These are phyloP conservation scores for Fraxinus cuspidata DNA, from an alignment of 257 asterid species.

Conservation along the genomic window DNA sequence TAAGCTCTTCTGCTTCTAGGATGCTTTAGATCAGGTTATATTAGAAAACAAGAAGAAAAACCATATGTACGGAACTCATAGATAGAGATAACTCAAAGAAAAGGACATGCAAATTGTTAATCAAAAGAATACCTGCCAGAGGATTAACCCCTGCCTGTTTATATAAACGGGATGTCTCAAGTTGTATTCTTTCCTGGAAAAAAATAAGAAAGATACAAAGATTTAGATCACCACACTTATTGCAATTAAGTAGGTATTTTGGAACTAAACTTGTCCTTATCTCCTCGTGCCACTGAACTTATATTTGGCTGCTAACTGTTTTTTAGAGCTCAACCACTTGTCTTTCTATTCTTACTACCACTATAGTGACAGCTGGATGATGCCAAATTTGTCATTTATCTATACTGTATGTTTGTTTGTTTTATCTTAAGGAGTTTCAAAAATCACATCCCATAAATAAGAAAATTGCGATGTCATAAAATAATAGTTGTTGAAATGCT, in stretches of 20 bases:
- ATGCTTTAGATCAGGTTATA: neutral
- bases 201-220: constrained; percentile 24
- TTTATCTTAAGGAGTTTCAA: constrained; percentile 17
- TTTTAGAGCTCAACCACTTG: constrained; percentile 7
- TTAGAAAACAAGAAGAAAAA: neutral
- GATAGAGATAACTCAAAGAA: constrained; percentile 11
- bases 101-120: constrained; percentile 20
- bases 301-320: neutral
- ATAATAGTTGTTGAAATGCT: constrained; percentile 25
- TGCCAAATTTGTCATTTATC: constrained; percentile 16
- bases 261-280: neutral
- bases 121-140: constrained; percentile 73
- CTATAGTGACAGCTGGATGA: constrained; percentile 12
- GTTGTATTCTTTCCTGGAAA: constrained; percentile 94
- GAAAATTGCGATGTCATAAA: neutral
- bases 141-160: constrained; percentile 98
- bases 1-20: neutral
- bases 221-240: constrained; percentile 10
- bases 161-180: constrained; percentile 94
- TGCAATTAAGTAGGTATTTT: neutral
- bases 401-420: neutral
- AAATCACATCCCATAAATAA: constrained; percentile 16
- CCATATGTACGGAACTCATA: neutral
- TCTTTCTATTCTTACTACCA: constrained; percentile 13
- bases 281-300: neutral